Base-by-base conservation (phyloP, 495 filamentous ascomycete species). In the Chaetomium cochliodes region DNA sequence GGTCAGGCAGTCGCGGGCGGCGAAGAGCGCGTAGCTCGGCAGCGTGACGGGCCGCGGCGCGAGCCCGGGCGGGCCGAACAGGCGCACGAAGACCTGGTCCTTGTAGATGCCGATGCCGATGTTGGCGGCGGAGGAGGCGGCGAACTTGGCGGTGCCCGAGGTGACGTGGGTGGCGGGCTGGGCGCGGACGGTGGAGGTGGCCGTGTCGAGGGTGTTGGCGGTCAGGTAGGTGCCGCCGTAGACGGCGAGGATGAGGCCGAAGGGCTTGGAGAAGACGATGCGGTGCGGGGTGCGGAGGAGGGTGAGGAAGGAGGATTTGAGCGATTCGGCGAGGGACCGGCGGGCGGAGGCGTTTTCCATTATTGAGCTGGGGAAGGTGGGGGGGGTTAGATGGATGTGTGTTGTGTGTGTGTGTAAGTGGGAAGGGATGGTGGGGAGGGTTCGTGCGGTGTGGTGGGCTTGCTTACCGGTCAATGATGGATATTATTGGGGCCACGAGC, bases 321-420 rank as follows among this genome's bases (percentile, higher is more conserved):
- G 78, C 53, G 90, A 93, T 54, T 78, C 73, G 53, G 76, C 75
- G 64, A 97, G 87, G n/a, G 89, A 83, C 66, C 83, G 82, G 61
- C 88, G 85, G 68, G 92, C 93, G 49, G 91, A 92, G 18, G 93
- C 91, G 79, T 97, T 96, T 78, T 97, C 92, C 77, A 97, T 96
- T 70, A 98, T 96, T 13, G 87, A 91, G 59, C 92, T 97, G 69
- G 11, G n/a, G 18, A 23, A n/a, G n/a, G n/a, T n/a, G n/a, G 39
- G 41, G 9, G 15, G 5, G 18, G 51, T 64, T 56, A 60, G 49
- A 7, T 11, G 33, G 30, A 16, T 22, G 28, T 15, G 28, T n/a
- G n/a, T n/a, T n/a, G n/a, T n/a, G n/a, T n/a, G 4, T 11, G 33
- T 25, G 13, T 22, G 28, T 15, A 20, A 18, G 18, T 44, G 25